Conservation (phyloP, 257 asterid genomes). For the Capsicum pubescens region DNA sequence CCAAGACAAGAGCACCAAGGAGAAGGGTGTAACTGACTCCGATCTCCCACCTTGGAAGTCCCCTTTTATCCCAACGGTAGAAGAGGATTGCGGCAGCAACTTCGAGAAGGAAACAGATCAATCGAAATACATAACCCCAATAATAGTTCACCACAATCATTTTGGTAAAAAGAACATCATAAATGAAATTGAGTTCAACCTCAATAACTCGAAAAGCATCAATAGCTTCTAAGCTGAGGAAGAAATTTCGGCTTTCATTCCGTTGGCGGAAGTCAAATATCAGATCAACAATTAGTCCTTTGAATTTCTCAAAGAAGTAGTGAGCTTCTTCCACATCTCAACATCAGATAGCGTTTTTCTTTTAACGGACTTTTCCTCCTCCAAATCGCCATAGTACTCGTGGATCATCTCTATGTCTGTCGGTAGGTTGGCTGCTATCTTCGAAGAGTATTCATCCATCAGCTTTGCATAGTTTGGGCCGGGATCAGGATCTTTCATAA, state of each 20-base stretch:
- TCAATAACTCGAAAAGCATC: slow-evolving; percentile 58
- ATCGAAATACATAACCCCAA: slow-evolving; percentile 31
- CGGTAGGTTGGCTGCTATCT: slow-evolving; percentile 48
- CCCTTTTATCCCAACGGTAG: slow-evolving; percentile 36
- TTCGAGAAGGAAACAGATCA: slow-evolving; percentile 31
- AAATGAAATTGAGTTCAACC: slow-evolving; percentile 61
- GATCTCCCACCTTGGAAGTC: slow-evolving; percentile 33
- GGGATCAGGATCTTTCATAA: slow-evolving; percentile 51
- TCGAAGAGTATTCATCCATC: slow-evolving; percentile 51
- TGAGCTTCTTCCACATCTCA: slow-evolving; percentile 49
- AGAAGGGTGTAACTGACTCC: slow-evolving; percentile 54
- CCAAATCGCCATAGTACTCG: not conserved
- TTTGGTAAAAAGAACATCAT: slow-evolving; percentile 59
- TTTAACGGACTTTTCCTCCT: slow-evolving; percentile 20
- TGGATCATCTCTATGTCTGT: not conserved
- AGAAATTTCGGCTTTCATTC: slow-evolving; percentile 42
- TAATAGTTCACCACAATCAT: slow-evolving; percentile 36
- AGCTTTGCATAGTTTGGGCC: slow-evolving; percentile 64
- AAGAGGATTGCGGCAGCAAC: slow-evolving; percentile 44
- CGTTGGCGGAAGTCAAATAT: slow-evolving; percentile 54
- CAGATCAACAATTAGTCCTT: slow-evolving; percentile 63
- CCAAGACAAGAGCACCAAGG: slow-evolving; percentile 52
- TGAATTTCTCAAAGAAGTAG: slow-evolving; percentile 47
- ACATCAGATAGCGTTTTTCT: not conserved
- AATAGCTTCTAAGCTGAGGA: slow-evolving; percentile 35